Conservation (phyloP, 2,329 filamentous ascomycete genomes). For the Trichothecium sympodiale region DNA sequence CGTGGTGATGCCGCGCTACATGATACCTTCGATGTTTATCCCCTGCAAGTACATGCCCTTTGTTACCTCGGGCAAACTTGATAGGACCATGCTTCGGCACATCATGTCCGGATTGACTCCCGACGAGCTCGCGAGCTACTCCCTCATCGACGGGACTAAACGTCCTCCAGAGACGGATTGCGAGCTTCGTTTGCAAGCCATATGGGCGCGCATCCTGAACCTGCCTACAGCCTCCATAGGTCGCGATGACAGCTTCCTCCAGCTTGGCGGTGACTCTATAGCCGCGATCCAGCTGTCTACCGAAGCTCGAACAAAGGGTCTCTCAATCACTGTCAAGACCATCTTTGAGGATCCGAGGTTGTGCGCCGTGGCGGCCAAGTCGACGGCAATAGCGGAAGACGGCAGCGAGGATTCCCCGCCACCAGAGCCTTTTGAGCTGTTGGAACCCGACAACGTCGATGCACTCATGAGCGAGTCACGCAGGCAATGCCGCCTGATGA, state of each 20-base stretch:
- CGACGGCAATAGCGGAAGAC: too few relatives aligned
- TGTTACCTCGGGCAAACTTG: background rate
- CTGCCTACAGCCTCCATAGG: background rate
- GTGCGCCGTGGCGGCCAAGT: background rate
- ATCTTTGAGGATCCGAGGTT: constrained; percentile 11
- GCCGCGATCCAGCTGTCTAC: constrained; percentile 9
- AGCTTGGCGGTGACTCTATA: constrained; percentile 12
- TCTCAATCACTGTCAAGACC: constrained; percentile 7
- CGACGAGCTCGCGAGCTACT: background rate
- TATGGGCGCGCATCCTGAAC: background rate
- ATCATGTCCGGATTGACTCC: background rate
- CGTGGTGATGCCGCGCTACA: background rate
- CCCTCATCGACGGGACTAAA: background rate
- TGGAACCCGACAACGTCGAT: too few relatives aligned
- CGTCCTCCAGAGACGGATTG: background rate
- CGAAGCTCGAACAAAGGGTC: background rate
- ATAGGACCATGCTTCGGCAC: background rate
- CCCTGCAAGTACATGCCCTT: background rate
- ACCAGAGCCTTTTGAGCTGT: constrained; percentile 1
- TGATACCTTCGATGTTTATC: background rate
- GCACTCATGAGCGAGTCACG: constrained; percentile 1
- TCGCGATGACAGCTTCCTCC: constrained; percentile 7
- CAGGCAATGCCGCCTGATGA: background rate
- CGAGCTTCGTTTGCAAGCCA: constrained; percentile 7
- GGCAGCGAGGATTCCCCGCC: too few relatives aligned